These are phyloP conservation scores for Sporothrix curviconia DNA, from an alignment of 2,329 filamentous ascomycete genomes.

Conservation along the genomic window DNA sequence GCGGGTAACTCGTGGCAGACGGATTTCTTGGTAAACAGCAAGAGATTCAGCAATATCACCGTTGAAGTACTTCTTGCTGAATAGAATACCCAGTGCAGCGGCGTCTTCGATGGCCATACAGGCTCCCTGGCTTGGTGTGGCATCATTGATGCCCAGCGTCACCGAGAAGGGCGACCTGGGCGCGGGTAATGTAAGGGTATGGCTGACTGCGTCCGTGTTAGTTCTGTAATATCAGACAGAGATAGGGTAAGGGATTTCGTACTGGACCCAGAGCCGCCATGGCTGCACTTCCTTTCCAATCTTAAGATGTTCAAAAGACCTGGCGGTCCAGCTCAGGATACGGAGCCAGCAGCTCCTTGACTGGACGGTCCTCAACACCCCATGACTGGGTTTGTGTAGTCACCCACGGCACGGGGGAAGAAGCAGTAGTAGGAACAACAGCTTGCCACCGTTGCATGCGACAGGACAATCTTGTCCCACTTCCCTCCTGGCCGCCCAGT, in stretches of 20 bases:
- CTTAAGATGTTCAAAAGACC: slow-evolving; percentile 52
- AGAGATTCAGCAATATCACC: slow-evolving; percentile 44
- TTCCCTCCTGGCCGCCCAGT: slow-evolving; percentile 58
- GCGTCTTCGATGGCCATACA: slow-evolving; percentile 65
- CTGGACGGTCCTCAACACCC: slow-evolving; percentile 16
- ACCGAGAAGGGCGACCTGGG: slow-evolving; percentile 51
- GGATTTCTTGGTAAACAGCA: slow-evolving; percentile 44
- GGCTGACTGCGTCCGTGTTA: slow-evolving; percentile 33
- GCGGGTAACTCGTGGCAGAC: slow-evolving; percentile 47
- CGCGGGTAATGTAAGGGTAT: slow-evolving; percentile 47
- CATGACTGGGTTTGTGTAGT: slow-evolving; percentile 57
- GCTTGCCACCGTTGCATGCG: slow-evolving; percentile 57
- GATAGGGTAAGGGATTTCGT: background rate
- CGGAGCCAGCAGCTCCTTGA: slow-evolving; percentile 54
- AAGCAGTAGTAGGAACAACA: slow-evolving; percentile 57
- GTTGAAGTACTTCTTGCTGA: slow-evolving; percentile 40
- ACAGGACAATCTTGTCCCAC: slow-evolving; percentile 61
- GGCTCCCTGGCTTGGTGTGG: slow-evolving; percentile 59
- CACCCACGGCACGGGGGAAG: slow-evolving; percentile 53
- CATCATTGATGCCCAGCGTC: slow-evolving; percentile 55
- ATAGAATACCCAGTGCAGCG: slow-evolving; percentile 55
- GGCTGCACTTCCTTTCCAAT: slow-evolving; percentile 58
- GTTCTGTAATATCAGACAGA: background rate
- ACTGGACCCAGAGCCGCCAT: slow-evolving; percentile 48
- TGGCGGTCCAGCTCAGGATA: slow-evolving; percentile 55